These are phyloP conservation scores for Conidiobolus coronatus DNA, from an alignment of 371 early-diverging fungal species.

Conservation along the genomic window DNA sequence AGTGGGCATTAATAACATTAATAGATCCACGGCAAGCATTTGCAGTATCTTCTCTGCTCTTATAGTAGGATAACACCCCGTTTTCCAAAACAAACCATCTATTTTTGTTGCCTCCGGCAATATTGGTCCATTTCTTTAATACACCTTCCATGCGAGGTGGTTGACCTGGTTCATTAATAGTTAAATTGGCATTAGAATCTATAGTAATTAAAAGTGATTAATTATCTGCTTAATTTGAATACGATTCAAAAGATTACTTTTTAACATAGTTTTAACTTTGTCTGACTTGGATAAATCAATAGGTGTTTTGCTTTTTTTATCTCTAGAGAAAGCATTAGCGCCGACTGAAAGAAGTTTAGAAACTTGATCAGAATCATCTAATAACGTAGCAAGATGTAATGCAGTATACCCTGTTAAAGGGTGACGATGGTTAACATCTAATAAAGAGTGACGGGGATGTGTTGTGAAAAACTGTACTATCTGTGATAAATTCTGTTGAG, in stretches of 20 bases:
- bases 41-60: constrained; percentile 41
- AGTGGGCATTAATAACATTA: constrained; percentile 33
- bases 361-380: constrained; percentile 28
- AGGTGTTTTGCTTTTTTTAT: constrained; percentile 33
- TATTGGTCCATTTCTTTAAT: constrained; percentile 67
- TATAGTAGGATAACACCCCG: constrained; percentile 50
- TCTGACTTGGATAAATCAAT: constrained; percentile 24
- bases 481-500: background rate
- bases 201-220: constrained; percentile 1
- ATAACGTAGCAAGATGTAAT: constrained; percentile 33
- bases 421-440: constrained; percentile 41
- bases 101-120: constrained; percentile 52
- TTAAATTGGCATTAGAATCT: constrained; percentile 7
- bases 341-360: constrained; percentile 38
- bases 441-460: constrained; percentile 6
- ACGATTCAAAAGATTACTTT: constrained; percentile 11
- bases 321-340: constrained; percentile 38
- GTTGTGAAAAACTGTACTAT: background rate
- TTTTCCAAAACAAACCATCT: constrained; percentile 59
- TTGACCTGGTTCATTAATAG: constrained; percentile 12
- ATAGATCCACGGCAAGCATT: constrained; percentile 52
- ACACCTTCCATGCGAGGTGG: constrained; percentile 28
- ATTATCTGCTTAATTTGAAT: background rate
- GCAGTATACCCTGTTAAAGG: constrained; percentile 28
- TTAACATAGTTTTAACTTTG: constrained; percentile 24